These are phyloP conservation scores for Pseudocercospora pini-densiflorae DNA, from an alignment of 2,329 filamentous ascomycete species.

Conservation along the genomic window DNA sequence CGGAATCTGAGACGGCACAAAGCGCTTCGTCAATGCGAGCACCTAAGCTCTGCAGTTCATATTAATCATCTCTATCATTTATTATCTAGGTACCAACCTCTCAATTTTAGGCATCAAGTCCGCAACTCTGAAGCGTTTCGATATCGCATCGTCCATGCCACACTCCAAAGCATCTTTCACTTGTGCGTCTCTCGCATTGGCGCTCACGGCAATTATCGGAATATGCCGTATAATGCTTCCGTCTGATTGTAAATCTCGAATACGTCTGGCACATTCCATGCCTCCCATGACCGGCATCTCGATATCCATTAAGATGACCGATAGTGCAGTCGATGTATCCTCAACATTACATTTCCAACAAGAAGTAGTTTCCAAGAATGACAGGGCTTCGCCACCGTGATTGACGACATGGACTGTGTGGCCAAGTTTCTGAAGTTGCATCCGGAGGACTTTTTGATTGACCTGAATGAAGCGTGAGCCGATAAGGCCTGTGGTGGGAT, in stretches of 20 bases:
- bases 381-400: constrained; percentile 45
- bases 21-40: background rate
- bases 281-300: constrained; percentile 86
- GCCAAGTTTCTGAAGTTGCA: constrained; percentile 44
- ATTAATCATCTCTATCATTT: background rate
- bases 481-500: background rate
- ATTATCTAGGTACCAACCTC: constrained; percentile 18
- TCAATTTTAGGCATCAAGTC: constrained; percentile 30
- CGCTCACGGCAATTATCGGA: constrained; percentile 76
- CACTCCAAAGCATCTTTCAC: constrained; percentile 69
- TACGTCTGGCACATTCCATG: constrained; percentile 69
- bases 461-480: constrained; percentile 18
- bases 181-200: constrained; percentile 75
- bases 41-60: background rate
- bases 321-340: background rate
- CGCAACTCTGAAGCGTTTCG: constrained; percentile 61
- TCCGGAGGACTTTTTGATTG: constrained; percentile 48
- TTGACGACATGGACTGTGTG: constrained; percentile 45
- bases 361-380: constrained; percentile 37
- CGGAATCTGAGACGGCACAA: no score
- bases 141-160: constrained; percentile 77
- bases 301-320: constrained; percentile 64
- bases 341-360: constrained; percentile 18
- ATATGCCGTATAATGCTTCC: constrained; percentile 66
- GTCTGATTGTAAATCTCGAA: constrained; percentile 66